phyloP scores from a whole-genome alignment of 805 yeast species.

The Hanseniaspora valbyensis region DNA sequence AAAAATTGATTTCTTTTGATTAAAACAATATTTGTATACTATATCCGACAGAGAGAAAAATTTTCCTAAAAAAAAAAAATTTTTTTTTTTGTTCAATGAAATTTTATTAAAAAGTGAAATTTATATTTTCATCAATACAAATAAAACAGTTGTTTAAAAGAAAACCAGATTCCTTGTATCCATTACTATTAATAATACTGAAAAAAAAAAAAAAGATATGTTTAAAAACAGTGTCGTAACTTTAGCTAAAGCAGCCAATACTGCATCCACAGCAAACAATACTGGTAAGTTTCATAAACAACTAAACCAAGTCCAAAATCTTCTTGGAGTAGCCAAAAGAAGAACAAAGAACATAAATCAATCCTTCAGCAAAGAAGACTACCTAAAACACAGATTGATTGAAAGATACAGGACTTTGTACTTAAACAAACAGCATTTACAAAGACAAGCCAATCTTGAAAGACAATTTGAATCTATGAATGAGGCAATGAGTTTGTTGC shows the following conservation, averaged over 20 bases:
- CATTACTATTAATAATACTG: too few relatives aligned
- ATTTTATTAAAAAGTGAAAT: too few relatives aligned
- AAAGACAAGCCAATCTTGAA: slow-evolving; percentile 34
- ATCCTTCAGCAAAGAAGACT: slow-evolving; percentile 50
- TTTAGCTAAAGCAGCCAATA: background rate
- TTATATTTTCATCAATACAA: too few relatives aligned
- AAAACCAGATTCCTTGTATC: too few relatives aligned
- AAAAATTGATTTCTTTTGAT: too few relatives aligned
- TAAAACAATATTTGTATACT: too few relatives aligned
- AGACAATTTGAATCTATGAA: slow-evolving; percentile 56
- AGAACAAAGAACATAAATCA: background rate
- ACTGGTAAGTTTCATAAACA: background rate
- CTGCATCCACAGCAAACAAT: background rate
- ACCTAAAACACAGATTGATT: slow-evolving; percentile 72
- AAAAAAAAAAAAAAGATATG: background rate
- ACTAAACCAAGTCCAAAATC: slow-evolving; percentile 4
- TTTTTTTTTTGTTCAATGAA: too few relatives aligned
- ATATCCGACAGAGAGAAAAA: too few relatives aligned
- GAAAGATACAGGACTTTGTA: slow-evolving; percentile 68
- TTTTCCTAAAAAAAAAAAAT: too few relatives aligned
- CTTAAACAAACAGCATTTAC: slow-evolving; percentile 41
- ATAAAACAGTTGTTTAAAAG: too few relatives aligned
- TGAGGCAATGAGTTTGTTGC: slow-evolving; percentile 64
- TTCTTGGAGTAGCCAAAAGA: background rate
- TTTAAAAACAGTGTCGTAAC: background rate